Percentiles rank a stretch among this genome's conserved stretches.
These are phyloP conservation scores for Melaleuca alternifolia DNA, from an alignment of 345 rosid genomes.

Conservation along the genomic window DNA sequence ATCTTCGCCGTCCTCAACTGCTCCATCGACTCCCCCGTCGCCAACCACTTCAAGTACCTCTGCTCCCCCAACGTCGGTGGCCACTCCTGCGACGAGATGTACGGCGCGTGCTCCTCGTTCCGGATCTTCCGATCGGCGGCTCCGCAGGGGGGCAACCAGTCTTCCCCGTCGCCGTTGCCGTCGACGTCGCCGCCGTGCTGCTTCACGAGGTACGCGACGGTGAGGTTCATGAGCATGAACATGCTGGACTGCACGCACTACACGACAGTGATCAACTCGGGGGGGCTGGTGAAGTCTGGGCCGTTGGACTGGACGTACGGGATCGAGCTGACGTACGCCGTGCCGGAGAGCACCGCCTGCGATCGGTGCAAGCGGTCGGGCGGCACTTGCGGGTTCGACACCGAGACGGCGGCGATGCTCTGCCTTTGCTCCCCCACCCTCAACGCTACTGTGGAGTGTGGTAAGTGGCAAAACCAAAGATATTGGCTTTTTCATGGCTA, in stretches of 20 bases:
- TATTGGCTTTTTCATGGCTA: neutral
- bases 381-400: conserved; percentile 76
- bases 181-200: conserved; percentile 64
- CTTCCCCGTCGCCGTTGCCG: neutral
- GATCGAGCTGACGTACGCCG: conserved; percentile 48
- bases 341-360: conserved; percentile 62
- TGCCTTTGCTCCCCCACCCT: conserved; percentile 60
- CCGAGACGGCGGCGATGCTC: conserved; percentile 46
- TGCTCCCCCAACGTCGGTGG: conserved; percentile 53
- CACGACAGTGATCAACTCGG: conserved; percentile 42
- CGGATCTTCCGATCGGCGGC: conserved; percentile 25
- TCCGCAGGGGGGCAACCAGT: neutral
- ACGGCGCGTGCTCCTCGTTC: conserved; percentile 59
- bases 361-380: conserved; percentile 60
- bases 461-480: conserved; percentile 14
- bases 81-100: conserved; percentile 86
- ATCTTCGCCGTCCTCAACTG: conserved; percentile 80
- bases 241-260: conserved; percentile 87
- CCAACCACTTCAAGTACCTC: conserved; percentile 62
- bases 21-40: conserved; percentile 71
- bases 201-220: conserved; percentile 76
- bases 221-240: conserved; percentile 73
- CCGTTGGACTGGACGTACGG: conserved; percentile 89
- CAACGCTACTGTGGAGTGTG: conserved; percentile 68
- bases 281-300: conserved; percentile 35